Base-by-base conservation (phyloP, 192 early-diverging fungal genomes). In the Linnemannia elongata region DNA sequence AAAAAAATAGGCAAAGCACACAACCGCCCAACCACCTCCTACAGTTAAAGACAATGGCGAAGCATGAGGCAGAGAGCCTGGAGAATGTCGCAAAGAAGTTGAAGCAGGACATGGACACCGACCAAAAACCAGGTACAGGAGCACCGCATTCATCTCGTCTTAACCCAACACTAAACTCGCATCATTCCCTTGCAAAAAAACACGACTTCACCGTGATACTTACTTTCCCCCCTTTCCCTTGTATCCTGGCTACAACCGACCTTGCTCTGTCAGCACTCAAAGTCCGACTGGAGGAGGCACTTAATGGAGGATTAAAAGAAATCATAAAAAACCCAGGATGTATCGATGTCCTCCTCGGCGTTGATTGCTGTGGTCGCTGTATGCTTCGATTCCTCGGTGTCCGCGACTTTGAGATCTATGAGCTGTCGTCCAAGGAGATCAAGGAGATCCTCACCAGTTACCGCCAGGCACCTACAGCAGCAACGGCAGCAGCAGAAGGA, bases 281-380 rank as follows among this genome's bases (percentile, higher is more conserved):
- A 44, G 44, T 47, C 7, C 75, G 79, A 66, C 63, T 86, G 9
- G 57, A 77, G n/a, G 54, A 39, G 3, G 74, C 76, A 5, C 70
- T 81, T 52, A 54, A n/a, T 41, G 83, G 49, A 2, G 52, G 68
- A 18, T 24, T 79, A 7, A 44, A 71, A 49, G 78, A 75, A 27
- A 10, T 75, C 30, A 45, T 4, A 0, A 27, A 42, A 15, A 12
- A 70, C 33, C 69, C 74, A 45, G 45, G 45, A 69, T 87, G 72
- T 38, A 39, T 88, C 39, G 74, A 88, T 24, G 71, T 75, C 20
- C 75, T 89, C 39, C 82, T 88, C 55, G 72, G 77, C 36, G 33
- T 84, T 49, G 6, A 73, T 3, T 85, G 79, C 49, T 89, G 89
- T 55, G 89, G 85, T 18, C 81, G 89, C 27, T 89, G 89, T 39